These are phyloP conservation scores for Cyberlindnera bimundalis DNA, from an alignment of 805 yeast species.

Conservation along the genomic window DNA sequence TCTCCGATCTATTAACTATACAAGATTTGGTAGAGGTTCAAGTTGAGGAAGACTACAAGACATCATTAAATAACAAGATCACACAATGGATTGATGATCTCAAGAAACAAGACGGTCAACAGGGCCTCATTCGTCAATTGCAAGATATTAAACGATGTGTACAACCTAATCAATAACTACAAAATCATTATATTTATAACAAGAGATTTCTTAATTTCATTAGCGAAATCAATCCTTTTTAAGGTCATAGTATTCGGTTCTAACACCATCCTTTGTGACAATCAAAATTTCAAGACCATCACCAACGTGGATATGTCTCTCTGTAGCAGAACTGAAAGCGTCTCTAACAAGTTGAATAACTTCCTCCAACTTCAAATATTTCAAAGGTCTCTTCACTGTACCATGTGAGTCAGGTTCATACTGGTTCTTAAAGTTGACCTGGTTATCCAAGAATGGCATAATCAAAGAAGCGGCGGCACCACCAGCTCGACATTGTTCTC, in stretches of 20 bases:
- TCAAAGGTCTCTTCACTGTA: conserved; percentile 52
- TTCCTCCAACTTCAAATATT: conserved; percentile 74
- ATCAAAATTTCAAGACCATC: conserved; percentile 90
- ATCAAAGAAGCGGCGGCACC: conserved; percentile 96
- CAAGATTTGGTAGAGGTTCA: conserved; percentile 2
- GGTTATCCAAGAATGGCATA: conserved; percentile 97
- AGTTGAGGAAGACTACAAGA: conserved; percentile 7
- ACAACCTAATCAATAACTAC: no score
- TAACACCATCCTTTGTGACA: conserved; percentile 90
- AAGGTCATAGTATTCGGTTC: conserved; percentile 77
- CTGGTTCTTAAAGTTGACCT: conserved; percentile 94
- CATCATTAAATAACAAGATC: conserved; percentile 4
- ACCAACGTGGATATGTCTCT: conserved; percentile 97
- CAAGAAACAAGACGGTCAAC: neutral
- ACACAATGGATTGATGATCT: conserved; percentile 12
- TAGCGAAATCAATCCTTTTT: conserved; percentile 77
- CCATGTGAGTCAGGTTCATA: conserved; percentile 77
- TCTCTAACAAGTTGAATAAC: conserved; percentile 86
- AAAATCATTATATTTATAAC: no score
- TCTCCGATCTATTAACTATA: conserved; percentile 6
- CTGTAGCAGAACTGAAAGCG: conserved; percentile 95
- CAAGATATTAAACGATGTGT: conserved; percentile 14
- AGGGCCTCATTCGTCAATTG: conserved; percentile 13
- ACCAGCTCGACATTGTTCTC: conserved; percentile 96
- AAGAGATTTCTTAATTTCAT: no score